Conservation (phyloP, 2,329 filamentous ascomycete species). For the Beauveria pseudobassiana region DNA sequence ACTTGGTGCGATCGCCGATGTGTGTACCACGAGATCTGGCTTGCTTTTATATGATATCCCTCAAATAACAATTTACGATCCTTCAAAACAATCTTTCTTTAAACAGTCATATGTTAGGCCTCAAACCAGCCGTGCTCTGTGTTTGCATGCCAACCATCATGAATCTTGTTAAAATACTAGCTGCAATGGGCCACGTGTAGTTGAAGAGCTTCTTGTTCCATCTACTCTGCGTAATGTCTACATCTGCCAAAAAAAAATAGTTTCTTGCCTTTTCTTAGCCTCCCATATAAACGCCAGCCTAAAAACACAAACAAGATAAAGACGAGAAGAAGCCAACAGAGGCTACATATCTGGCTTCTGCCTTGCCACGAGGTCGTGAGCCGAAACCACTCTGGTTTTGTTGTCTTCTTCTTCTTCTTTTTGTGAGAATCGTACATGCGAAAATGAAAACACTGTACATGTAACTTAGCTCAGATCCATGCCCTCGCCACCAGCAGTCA, state of each 20-base stretch:
- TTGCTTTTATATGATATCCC: slow-evolving; percentile 5
- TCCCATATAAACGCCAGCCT: slow-evolving; percentile 9
- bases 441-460: not conserved
- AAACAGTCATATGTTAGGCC: too few relatives aligned
- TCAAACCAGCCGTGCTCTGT: too few relatives aligned
- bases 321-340: not conserved
- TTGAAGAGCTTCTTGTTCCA: not conserved
- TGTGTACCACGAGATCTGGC: not conserved
- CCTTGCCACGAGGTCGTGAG: not conserved
- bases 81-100: not conserved
- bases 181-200: not conserved
- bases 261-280: not conserved
- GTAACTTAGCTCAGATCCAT: slow-evolving; percentile 37
- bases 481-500: slow-evolving; percentile 28
- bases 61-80: not conserved
- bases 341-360: not conserved
- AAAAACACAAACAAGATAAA: slow-evolving; percentile 12
- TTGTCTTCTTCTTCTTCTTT: not conserved
- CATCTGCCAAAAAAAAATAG: not conserved
- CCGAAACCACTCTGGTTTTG: not conserved
- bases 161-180: not conserved
- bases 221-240: not conserved
- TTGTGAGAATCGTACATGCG: not conserved
- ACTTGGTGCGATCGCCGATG: not conserved
- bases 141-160: too few relatives aligned